Evolutionary conservation across 768 basidiomycete species (phyloP), one percentile per base, ranked within the genome.

Genomic region (Clitopilus hobsonii): DNA sequence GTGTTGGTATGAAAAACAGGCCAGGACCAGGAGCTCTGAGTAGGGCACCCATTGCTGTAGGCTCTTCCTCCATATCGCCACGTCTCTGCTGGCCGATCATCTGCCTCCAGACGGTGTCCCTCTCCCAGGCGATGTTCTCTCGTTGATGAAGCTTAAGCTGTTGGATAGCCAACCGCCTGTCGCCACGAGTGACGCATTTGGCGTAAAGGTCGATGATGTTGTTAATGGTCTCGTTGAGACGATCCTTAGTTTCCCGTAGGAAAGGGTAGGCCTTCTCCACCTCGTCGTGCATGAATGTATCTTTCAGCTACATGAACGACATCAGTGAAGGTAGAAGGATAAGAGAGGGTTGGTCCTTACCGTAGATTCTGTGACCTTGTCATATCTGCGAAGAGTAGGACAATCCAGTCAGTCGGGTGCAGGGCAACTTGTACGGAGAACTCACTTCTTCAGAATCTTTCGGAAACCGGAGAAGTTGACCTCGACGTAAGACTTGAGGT

Each of bases 81-180:
- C 84, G 79, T 25, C 91, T 81, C 61, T 91, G 89, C 36, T 84
- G 81, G 2, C 85, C 87, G 56, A 97, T 89, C 94, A 97, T 95
- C 69, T 92, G 88, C 23, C 93, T 80, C 97, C 97, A 99, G 11
- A 98, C 88, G 1, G 97, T 99, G 65, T 98, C 94, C 27, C 97
- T 83, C 65, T 98, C 96, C 86, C 95, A 96, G 2, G 96, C 95
- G 58, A 96, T 89, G 65, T 93, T 89, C 69, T 98, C 94, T 18
- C 93, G 85, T 54, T 95, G 86, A 67, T 95, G 85, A 14, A 93
- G 77, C 58, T 85, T 84, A 45, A 99, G 81, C 65, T 96, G 91
- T 60, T 90, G 85, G 38, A 83, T 79, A 0, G 95, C 95, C 16
- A 80, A 66, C 1, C 74, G 69, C 20, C 71, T 63, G 68, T 98